A percentile compares a stretch with the other conserved stretches of the same genome.
These are phyloP conservation scores for Chlamydomonas reinhardtii DNA, from an alignment of 163 green algal species.

Conservation along the genomic window DNA sequence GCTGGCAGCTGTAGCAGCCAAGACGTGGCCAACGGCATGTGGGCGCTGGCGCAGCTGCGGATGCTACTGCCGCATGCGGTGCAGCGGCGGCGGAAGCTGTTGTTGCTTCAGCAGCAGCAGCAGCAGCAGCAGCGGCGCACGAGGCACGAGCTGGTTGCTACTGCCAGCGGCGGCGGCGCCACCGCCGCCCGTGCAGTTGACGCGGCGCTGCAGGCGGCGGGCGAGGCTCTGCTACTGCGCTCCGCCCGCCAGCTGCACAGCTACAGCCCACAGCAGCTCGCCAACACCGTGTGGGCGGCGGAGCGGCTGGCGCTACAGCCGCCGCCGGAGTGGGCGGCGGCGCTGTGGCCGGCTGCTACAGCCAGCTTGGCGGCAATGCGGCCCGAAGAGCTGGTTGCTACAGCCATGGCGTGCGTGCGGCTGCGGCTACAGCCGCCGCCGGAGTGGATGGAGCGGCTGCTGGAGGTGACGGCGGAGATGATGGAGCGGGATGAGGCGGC, in stretches of 20 bases:
- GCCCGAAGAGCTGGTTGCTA: conserved; percentile 33
- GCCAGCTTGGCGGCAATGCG: conserved; percentile 2
- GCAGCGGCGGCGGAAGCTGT: too few relatives aligned
- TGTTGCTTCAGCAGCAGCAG: too few relatives aligned
- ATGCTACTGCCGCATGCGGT: conserved; percentile 2
- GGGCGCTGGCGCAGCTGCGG: conserved; percentile 28
- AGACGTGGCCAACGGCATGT: conserved; percentile 48
- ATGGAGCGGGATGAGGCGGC: background rate
- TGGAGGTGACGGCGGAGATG: background rate
- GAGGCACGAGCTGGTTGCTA: background rate
- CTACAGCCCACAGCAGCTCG: conserved; percentile 37
- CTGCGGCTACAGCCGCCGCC: background rate
- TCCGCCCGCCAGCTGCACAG: background rate
- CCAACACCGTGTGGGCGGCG: conserved; percentile 42
- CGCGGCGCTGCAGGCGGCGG: background rate
- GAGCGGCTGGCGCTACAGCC: conserved; percentile 32
- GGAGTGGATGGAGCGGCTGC: background rate
- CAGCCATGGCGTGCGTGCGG: background rate
- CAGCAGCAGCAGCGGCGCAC: too few relatives aligned
- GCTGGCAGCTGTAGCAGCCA: conserved; percentile 4
- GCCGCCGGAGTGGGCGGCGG: conserved; percentile 16
- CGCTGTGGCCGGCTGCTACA: conserved; percentile 15
- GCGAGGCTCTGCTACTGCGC: background rate
- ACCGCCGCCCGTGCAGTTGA: background rate
- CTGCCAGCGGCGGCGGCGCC: too few relatives aligned